A percentile compares a stretch with the other conserved stretches of the same genome.
phyloP scores from a whole-genome alignment of 2,329 filamentous ascomycete species.

The Monosporascus sp. region DNA sequence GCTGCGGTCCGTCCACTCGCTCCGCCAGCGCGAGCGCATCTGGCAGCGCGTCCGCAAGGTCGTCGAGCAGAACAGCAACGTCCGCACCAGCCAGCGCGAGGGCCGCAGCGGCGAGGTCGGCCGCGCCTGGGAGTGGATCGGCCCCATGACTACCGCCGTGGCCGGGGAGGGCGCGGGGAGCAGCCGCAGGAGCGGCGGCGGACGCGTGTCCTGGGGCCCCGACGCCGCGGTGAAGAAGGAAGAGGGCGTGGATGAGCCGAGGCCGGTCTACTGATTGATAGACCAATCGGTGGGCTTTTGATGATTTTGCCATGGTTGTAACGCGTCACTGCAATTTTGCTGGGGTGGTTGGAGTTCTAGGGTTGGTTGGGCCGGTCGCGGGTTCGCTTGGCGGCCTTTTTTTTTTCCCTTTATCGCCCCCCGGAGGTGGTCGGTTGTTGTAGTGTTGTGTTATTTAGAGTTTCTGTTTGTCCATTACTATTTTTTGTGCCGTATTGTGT shows the following conservation, averaged over 20 bases:
- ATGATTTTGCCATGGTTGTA: neutral
- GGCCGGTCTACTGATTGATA: constrained; percentile 28
- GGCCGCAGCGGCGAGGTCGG: constrained; percentile 60
- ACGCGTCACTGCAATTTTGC: neutral
- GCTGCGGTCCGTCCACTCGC: constrained; percentile 72
- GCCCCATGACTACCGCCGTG: constrained; percentile 44
- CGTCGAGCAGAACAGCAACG: constrained; percentile 91
- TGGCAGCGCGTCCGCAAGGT: constrained; percentile 81
- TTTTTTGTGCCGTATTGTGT: too few relatives aligned
- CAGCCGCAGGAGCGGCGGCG: constrained; percentile 21
- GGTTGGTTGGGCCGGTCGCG: too few relatives aligned
- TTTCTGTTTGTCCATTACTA: too few relatives aligned
- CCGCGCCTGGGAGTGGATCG: constrained; percentile 67
- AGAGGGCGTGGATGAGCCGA: constrained; percentile 29
- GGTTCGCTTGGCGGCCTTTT: too few relatives aligned
- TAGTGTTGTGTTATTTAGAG: too few relatives aligned
- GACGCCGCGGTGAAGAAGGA: constrained; percentile 33
- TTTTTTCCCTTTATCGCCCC: too few relatives aligned
- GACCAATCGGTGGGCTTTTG: neutral
- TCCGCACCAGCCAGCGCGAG: constrained; percentile 70
- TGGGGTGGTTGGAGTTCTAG: too few relatives aligned
- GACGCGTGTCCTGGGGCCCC: constrained; percentile 43
- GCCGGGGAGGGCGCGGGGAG: constrained; percentile 38
- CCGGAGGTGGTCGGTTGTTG: too few relatives aligned
- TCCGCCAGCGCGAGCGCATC: constrained; percentile 70